Evolutionary conservation across 75 land plant species (phyloP).

Genomic region (Pseudotsuga menziesii): DNA sequence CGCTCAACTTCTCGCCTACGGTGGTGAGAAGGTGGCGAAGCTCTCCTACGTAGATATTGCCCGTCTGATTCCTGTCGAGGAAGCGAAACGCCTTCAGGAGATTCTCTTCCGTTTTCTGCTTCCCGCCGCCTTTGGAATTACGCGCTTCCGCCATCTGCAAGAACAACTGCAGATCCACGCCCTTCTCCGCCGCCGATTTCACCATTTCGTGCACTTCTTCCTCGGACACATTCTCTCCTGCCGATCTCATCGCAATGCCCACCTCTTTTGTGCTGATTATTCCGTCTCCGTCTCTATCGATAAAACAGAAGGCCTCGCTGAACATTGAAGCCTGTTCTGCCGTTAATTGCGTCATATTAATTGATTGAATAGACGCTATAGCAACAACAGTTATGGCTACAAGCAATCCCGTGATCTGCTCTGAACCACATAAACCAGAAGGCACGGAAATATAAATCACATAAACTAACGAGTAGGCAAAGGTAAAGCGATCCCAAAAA

Average conservation of each 20-base stretch:
- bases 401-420: too few species aligned
- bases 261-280: constrained; percentile 23
- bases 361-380: too few species aligned
- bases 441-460: too few species aligned
- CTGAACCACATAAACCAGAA: too few species aligned
- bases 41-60: constrained; percentile 8
- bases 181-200: constrained; percentile 14
- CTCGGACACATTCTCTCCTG: constrained; percentile 26
- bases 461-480: too few species aligned
- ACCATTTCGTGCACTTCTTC: constrained; percentile 26
- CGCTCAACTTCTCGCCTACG: too few species aligned
- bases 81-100: constrained; percentile 4
- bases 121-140: background rate
- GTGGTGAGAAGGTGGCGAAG: too few species aligned
- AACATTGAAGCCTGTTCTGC: background rate
- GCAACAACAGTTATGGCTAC: too few species aligned
- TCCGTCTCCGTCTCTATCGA: constrained; percentile 44
- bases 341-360: too few species aligned
- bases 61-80: constrained; percentile 7
- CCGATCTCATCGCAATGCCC: constrained; percentile 26
- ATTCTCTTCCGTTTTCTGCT: background rate
- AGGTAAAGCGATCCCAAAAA: too few species aligned
- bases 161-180: constrained; percentile 10
- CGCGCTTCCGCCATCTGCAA: constrained; percentile 24
- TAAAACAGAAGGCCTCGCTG: constrained; percentile 37